A percentile compares a stretch with the other conserved stretches of the same genome.
These are phyloP conservation scores for Rutstroemia sydowiana DNA, from an alignment of 2,329 filamentous ascomycete genomes.

Conservation along the genomic window DNA sequence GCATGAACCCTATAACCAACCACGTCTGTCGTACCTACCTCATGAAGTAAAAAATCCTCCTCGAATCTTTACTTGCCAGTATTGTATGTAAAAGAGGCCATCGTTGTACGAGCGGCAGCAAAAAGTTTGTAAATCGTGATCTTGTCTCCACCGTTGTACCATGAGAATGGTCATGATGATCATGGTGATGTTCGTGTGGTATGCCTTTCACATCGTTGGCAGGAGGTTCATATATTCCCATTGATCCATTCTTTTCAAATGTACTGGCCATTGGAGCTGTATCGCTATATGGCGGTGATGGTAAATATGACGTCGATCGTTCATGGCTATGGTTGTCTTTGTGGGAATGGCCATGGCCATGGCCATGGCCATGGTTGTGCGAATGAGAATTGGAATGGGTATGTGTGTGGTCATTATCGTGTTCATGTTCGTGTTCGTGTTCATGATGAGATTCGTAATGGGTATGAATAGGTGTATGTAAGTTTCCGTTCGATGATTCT, in stretches of 20 bases:
- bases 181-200: slow-evolving; percentile 16
- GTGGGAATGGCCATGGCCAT: too few species aligned
- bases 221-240: slow-evolving; percentile 18
- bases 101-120: slow-evolving; percentile 61
- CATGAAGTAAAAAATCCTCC: slow-evolving; percentile 97
- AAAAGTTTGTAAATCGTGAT: slow-evolving; percentile 63
- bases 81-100: slow-evolving; percentile 81
- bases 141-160: slow-evolving; percentile 34
- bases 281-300: slow-evolving; percentile 21
- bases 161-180: slow-evolving; percentile 21
- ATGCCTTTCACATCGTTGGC: slow-evolving; percentile 14
- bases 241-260: slow-evolving; percentile 15
- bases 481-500: slow-evolving; percentile 23
- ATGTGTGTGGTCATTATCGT: slow-evolving; percentile 8
- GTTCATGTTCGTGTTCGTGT: slow-evolving; percentile 10
- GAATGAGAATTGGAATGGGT: slow-evolving; percentile 13
- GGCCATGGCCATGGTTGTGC: slow-evolving; percentile 13
- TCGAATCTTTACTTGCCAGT: slow-evolving; percentile 82
- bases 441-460: slow-evolving; percentile 23
- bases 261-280: slow-evolving; percentile 12
- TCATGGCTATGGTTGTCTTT: slow-evolving; percentile 10
- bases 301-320: slow-evolving; percentile 9
- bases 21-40: slow-evolving; percentile 46
- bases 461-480: slow-evolving; percentile 23
- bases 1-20: background rate